Conservation (phyloP, 257 asterid genomes). For the Solanum stenotomum region DNA sequence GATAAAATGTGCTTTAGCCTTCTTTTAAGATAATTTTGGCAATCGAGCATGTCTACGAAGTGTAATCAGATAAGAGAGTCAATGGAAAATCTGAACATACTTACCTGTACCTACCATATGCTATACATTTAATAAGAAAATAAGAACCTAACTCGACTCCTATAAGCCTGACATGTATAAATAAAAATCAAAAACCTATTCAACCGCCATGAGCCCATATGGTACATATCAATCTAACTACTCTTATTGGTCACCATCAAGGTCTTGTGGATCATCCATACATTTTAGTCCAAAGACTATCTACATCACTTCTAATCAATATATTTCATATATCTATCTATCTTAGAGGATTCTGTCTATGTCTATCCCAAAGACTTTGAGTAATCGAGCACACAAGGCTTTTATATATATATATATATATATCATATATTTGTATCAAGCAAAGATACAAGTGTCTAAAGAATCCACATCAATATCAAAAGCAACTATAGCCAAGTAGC, state of each 20-base stretch:
- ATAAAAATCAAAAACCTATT: too few relatives aligned
- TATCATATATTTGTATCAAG: background rate
- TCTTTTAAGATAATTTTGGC: too few relatives aligned
- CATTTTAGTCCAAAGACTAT: background rate
- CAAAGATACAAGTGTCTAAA: background rate
- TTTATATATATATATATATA: too few relatives aligned
- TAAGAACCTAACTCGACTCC: background rate
- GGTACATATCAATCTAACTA: background rate
- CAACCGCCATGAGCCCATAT: background rate
- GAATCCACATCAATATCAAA: background rate
- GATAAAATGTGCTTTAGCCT: too few relatives aligned
- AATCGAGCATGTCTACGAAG: too few relatives aligned
- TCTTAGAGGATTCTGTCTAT: background rate
- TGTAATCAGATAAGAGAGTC: background rate
- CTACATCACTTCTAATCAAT: background rate
- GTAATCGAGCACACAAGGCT: background rate
- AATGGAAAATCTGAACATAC: too few relatives aligned
- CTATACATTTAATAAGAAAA: background rate
- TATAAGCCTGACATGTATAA: background rate
- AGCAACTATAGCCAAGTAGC: background rate
- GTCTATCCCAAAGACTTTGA: background rate
- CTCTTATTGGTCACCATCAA: background rate
- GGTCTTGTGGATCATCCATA: background rate
- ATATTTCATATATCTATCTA: too few relatives aligned
- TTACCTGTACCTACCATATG: background rate